phyloP scores from a whole-genome alignment of 2,329 filamentous ascomycete species.

The Coniochaeta ligniaria region DNA sequence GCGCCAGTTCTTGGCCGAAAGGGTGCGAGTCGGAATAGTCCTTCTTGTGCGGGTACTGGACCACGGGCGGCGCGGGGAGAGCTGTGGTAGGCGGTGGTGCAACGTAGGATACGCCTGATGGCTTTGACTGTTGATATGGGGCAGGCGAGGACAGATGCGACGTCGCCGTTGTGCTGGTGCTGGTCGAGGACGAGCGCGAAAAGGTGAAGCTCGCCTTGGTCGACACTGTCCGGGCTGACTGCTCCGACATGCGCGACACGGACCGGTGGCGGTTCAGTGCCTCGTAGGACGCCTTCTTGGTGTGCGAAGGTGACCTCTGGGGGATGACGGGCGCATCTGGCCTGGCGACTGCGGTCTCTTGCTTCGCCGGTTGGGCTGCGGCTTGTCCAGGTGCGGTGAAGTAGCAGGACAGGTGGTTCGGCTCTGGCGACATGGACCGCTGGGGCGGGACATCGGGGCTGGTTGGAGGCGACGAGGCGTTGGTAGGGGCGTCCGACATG shows the following conservation, averaged over 20 bases:
- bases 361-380: slow-evolving; percentile 25
- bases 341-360: background rate
- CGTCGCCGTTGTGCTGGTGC: slow-evolving; percentile 34
- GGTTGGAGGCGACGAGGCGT: slow-evolving; percentile 54
- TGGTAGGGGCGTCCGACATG: slow-evolving; percentile 56
- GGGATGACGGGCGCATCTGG: slow-evolving; percentile 62
- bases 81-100: slow-evolving; percentile 18
- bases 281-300: slow-evolving; percentile 68
- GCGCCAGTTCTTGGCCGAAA: slow-evolving; percentile 82
- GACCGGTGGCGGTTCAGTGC: slow-evolving; percentile 46
- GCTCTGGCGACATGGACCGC: slow-evolving; percentile 47
- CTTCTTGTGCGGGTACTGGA: slow-evolving; percentile 29
- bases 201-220: slow-evolving; percentile 50
- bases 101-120: slow-evolving; percentile 8
- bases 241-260: slow-evolving; percentile 45
- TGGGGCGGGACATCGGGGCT: slow-evolving; percentile 54
- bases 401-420: slow-evolving; percentile 63
- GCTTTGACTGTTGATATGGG: slow-evolving; percentile 15
- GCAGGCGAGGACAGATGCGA: slow-evolving; percentile 27
- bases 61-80: slow-evolving; percentile 21
- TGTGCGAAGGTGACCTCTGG: slow-evolving; percentile 75
- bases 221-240: slow-evolving; percentile 44
- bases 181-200: slow-evolving; percentile 50
- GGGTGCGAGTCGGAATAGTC: slow-evolving; percentile 50
- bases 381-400: slow-evolving; percentile 43